Evolutionary conservation across 495 filamentous ascomycete species (phyloP).

Genomic region (Alectoria sarmentosa): DNA sequence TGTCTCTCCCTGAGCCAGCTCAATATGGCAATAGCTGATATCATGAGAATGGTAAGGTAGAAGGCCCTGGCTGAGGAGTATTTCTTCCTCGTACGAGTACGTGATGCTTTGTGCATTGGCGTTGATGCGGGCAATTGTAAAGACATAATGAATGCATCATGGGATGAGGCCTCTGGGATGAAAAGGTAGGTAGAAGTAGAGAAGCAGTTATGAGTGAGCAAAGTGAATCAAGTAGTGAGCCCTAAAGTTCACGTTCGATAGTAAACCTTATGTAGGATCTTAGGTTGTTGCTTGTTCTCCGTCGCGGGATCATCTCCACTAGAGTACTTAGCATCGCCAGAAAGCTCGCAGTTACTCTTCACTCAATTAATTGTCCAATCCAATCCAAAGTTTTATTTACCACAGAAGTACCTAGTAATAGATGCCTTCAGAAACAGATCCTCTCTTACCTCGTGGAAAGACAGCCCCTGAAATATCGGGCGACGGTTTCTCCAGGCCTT

Average conservation of each 20-base stretch:
- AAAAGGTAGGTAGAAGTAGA: background rate
- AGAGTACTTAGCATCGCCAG: background rate
- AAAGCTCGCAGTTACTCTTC: too few relatives aligned
- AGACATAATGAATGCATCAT: conserved; percentile 25
- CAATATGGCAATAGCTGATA: conserved; percentile 29
- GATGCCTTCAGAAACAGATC: conserved; percentile 25
- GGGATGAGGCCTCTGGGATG: background rate
- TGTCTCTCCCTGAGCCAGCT: conserved; percentile 25
- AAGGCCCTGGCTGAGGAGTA: conserved; percentile 33
- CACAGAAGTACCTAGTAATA: background rate
- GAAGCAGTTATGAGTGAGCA: background rate
- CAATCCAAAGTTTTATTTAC: too few relatives aligned
- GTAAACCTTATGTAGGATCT: too few relatives aligned
- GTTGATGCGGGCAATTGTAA: conserved; percentile 18
- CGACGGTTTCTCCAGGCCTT: conserved; percentile 19
- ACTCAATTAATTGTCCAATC: background rate
- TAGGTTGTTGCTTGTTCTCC: too few relatives aligned
- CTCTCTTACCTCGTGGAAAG: conserved; percentile 21
- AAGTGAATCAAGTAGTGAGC: background rate
- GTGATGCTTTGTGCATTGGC: conserved; percentile 16
- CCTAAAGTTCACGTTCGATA: too few relatives aligned
- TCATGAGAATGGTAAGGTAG: conserved; percentile 31
- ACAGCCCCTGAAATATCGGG: conserved; percentile 25
- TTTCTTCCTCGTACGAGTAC: conserved; percentile 13
- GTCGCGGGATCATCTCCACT: background rate